Evolutionary conservation across 2,329 filamentous ascomycete species (phyloP).

Genomic region (Microdochium paspali): DNA sequence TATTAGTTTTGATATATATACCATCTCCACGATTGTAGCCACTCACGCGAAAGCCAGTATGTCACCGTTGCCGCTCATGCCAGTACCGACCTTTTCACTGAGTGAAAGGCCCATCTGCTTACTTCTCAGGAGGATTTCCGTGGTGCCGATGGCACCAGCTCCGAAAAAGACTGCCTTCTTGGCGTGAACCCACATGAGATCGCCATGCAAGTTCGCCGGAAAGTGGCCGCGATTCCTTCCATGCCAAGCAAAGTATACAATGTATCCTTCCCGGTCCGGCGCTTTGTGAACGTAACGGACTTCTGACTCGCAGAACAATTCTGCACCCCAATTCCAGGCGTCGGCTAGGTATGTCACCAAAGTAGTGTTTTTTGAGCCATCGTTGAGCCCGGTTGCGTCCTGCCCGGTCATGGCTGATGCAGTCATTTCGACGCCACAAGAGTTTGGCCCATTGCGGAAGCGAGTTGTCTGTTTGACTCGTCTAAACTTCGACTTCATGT

Average conservation of each 20-base stretch:
- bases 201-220: constrained; percentile 41
- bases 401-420: constrained; percentile 51
- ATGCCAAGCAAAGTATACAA: constrained; percentile 57
- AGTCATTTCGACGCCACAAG: constrained; percentile 54
- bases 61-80: constrained; percentile 59
- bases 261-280: constrained; percentile 41
- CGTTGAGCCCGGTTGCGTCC: constrained; percentile 56
- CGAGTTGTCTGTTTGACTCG: constrained; percentile 52
- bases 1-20: background rate
- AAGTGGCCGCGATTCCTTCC: constrained; percentile 47
- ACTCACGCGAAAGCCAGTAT: constrained; percentile 51
- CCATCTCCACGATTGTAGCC: background rate
- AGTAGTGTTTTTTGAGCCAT: constrained; percentile 58
- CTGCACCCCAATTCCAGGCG: constrained; percentile 64
- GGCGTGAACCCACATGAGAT: constrained; percentile 59
- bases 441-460: constrained; percentile 51
- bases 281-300: constrained; percentile 52
- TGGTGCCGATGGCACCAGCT: constrained; percentile 55
- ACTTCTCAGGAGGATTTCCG: constrained; percentile 55
- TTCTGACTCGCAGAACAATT: constrained; percentile 62
- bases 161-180: constrained; percentile 57
- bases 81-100: constrained; percentile 46
- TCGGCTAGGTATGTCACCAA: constrained; percentile 59
- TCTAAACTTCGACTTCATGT: constrained; percentile 41
- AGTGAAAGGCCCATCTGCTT: constrained; percentile 47